Conservation (phyloP, 208 protist genomes). For the Naegleria gruberi region DNA sequence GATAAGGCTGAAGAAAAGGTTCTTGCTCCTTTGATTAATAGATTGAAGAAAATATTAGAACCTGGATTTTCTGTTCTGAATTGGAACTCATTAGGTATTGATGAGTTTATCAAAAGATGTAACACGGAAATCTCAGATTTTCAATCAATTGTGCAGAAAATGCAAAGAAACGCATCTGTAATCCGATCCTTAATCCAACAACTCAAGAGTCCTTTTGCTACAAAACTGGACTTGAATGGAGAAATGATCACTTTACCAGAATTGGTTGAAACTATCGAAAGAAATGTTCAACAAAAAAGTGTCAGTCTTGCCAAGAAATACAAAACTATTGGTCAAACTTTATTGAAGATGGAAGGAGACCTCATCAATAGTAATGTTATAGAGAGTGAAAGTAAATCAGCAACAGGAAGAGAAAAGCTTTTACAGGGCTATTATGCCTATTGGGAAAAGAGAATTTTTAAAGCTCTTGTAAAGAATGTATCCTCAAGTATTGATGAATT, state of each 20-base stretch:
- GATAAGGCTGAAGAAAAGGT: conserved; percentile 79
- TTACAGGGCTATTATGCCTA: conserved; percentile 86
- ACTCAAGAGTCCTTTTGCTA: conserved; percentile 47
- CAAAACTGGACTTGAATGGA: conserved; percentile 64
- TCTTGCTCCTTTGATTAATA: conserved; percentile 65
- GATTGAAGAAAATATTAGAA: conserved; percentile 74
- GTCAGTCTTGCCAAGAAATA: conserved; percentile 80
- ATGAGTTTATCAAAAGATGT: conserved; percentile 83
- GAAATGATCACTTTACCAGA: conserved; percentile 75
- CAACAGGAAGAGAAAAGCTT: conserved; percentile 72
- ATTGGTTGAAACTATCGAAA: conserved; percentile 78
- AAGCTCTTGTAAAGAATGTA: conserved; percentile 79
- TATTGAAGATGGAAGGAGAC: conserved; percentile 85
- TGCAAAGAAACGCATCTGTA: conserved; percentile 85
- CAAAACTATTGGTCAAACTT: conserved; percentile 77
- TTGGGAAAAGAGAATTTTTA: conserved; percentile 90
- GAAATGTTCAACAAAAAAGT: conserved; percentile 57
- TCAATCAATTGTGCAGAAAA: conserved; percentile 81
- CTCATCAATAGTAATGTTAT: conserved; percentile 20
- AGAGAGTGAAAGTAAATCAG: conserved; percentile 72
- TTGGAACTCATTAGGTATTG: conserved; percentile 95
- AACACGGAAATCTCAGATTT: conserved; percentile 89
- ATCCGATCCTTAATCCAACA: conserved; percentile 81
- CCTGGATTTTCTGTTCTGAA: conserved; percentile 90
- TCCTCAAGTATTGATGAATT: conserved; percentile 67